Conservation (phyloP, 2,329 filamentous ascomycete genomes). For the Colletotrichum tropicale region DNA sequence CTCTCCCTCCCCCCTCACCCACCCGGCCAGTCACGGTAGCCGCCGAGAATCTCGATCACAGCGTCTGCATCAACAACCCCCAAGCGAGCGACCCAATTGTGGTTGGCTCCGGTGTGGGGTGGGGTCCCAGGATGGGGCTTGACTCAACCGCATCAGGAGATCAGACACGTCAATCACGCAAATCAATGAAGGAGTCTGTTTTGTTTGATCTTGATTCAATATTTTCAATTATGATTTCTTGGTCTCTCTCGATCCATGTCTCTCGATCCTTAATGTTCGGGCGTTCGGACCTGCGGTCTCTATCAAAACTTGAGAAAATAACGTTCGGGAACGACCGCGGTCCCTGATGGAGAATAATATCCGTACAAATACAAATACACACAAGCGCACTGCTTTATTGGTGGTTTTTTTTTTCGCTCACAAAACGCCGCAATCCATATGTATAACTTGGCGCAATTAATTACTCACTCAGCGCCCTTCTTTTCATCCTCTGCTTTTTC, state of each 20-base stretch:
- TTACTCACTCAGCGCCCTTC: slow-evolving; percentile 11
- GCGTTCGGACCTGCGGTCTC: not conserved
- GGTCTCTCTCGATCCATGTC: not conserved
- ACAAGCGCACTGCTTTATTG: not conserved
- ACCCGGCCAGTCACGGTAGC: not conserved
- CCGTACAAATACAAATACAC: not conserved
- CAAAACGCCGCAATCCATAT: slow-evolving; percentile 4
- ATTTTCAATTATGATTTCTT: not conserved
- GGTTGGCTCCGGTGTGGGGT: not conserved
- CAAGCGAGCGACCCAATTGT: not conserved
- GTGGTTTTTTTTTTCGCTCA: not conserved
- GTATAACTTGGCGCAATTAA: not conserved
- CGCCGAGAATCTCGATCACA: not conserved
- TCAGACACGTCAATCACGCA: not conserved
- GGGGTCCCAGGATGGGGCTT: not conserved
- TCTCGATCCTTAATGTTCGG: not conserved
- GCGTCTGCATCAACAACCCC: not conserved
- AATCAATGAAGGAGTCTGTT: not conserved
- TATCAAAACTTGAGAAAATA: not conserved
- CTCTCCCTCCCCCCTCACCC: not conserved
- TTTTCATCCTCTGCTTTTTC: slow-evolving; percentile 13
- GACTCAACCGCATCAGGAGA: not conserved
- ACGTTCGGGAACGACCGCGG: not conserved
- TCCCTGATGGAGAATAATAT: not conserved
- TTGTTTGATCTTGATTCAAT: not conserved